phyloP scores from a whole-genome alignment of 1,139 yeast genomes.

The Geotrichum aggregatum region DNA sequence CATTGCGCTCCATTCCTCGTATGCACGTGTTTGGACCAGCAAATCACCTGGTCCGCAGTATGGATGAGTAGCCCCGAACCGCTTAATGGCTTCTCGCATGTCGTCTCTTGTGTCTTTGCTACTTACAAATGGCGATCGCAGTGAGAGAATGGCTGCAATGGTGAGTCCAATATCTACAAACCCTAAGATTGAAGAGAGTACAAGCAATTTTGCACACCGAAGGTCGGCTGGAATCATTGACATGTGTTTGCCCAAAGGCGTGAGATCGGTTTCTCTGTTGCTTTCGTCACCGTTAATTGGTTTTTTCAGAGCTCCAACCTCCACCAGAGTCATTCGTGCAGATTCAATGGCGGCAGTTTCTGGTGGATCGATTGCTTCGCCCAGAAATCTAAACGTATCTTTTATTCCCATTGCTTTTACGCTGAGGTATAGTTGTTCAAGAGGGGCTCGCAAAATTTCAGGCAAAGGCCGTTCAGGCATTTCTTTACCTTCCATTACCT shows the following conservation, averaged over 20 bases:
- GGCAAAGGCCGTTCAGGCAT: constrained; percentile 80
- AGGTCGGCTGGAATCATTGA: constrained; percentile 83
- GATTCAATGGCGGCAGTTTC: constrained; percentile 52
- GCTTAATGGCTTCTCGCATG: constrained; percentile 50
- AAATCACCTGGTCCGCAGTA: constrained; percentile 60
- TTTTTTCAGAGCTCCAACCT: constrained; percentile 64
- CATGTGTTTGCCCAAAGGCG: constrained; percentile 76
- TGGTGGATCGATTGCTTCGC: constrained; percentile 81
- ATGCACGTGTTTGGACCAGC: constrained; percentile 57
- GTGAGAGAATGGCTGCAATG: constrained; percentile 68
- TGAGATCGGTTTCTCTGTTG: constrained; percentile 46
- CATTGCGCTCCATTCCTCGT: constrained; percentile 46
- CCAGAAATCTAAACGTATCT: constrained; percentile 64
- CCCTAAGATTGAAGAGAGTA: constrained; percentile 77
- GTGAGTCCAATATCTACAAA: constrained; percentile 73
- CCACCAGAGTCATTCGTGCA: constrained; percentile 58
- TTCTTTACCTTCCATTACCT: constrained; percentile 48
- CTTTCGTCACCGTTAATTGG: constrained; percentile 20
- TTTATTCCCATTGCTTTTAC: constrained; percentile 86
- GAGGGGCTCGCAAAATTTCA: constrained; percentile 76
- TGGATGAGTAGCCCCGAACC: constrained; percentile 29
- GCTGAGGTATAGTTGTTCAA: constrained; percentile 75
- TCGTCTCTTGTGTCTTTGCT: constrained; percentile 61
- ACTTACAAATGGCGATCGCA: constrained; percentile 68
- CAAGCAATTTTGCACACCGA: constrained; percentile 74